Conservation (phyloP, 106 monocot genomes). For the Ottelia alismoides region DNA sequence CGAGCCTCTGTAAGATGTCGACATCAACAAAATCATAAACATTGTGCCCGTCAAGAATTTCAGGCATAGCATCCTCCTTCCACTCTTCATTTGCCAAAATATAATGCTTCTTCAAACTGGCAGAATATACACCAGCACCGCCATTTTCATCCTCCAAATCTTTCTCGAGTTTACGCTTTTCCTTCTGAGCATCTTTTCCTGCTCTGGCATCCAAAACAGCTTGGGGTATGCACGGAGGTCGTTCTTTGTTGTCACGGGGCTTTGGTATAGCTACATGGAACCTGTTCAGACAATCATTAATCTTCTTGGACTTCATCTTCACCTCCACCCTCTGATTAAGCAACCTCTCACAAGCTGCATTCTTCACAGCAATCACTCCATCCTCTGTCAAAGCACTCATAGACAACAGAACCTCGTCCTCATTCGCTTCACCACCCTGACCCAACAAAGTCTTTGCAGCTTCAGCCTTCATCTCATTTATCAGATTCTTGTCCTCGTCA, state of each 20-base stretch:
- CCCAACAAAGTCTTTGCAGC: slow-evolving; percentile 51
- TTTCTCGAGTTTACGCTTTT: slow-evolving; percentile 72
- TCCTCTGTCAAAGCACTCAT: slow-evolving; percentile 96
- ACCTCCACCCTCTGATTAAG: slow-evolving; percentile 74
- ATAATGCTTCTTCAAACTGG: slow-evolving; percentile 79
- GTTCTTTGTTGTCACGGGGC: slow-evolving; percentile 80
- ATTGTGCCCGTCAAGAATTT: slow-evolving; percentile 94
- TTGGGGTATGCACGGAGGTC: slow-evolving; percentile 80
- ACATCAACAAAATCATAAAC: slow-evolving; percentile 82
- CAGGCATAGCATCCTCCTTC: slow-evolving; percentile 95
- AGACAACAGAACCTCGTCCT: slow-evolving; percentile 47
- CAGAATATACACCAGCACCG: slow-evolving; percentile 97
- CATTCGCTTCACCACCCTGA: slow-evolving; percentile 48
- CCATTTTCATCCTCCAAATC: slow-evolving; percentile 94
- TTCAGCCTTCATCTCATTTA: slow-evolving; percentile 84
- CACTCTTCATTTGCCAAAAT: slow-evolving; percentile 74
- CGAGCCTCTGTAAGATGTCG: slow-evolving; percentile 63
- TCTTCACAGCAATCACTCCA: slow-evolving; percentile 85
- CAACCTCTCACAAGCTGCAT: slow-evolving; percentile 86
- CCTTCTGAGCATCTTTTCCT: slow-evolving; percentile 28
- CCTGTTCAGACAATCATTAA: slow-evolving; percentile 66
- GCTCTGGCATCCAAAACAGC: slow-evolving; percentile 65
- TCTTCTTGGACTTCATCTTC: slow-evolving; percentile 97
- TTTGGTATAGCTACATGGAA: slow-evolving; percentile 96
- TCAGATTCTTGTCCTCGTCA: slow-evolving; percentile 83